Conservation (phyloP, 2,329 filamentous ascomycete species). For the Pestalotiopsis sp. region DNA sequence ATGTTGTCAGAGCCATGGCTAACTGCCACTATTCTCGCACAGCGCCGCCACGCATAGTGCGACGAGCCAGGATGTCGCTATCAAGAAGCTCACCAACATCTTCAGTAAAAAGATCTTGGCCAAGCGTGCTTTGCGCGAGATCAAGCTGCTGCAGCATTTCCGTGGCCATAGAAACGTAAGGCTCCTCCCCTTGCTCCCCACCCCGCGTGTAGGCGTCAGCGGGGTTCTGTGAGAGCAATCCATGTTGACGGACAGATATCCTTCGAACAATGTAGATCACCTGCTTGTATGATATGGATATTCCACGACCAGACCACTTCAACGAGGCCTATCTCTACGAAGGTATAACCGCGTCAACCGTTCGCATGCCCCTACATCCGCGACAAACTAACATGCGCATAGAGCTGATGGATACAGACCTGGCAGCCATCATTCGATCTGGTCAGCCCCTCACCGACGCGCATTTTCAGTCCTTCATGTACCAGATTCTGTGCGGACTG, state of each 20-base stretch:
- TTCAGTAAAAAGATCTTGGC: conserved; percentile 99
- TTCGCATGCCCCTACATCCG: conserved; percentile 22
- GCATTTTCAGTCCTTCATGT: conserved; percentile 99
- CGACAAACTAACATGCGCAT: conserved; percentile 10
- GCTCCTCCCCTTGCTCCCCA: background rate
- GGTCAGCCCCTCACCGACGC: conserved; percentile 97
- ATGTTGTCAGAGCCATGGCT: conserved; percentile 5
- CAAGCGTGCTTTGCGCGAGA: conserved; percentile 95
- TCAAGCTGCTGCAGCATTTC: conserved; percentile 98
- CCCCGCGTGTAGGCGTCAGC: background rate
- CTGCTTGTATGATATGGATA: conserved; percentile 99
- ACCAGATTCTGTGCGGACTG: conserved; percentile 97
- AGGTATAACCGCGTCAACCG: conserved; percentile 53
- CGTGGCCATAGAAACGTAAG: conserved; percentile 83
- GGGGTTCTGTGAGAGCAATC: background rate
- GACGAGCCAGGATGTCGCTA: conserved; percentile 90
- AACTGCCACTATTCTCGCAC: conserved; percentile 24
- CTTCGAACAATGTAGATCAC: conserved; percentile 71
- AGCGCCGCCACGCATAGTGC: conserved; percentile 92
- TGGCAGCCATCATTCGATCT: conserved; percentile 96
- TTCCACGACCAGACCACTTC: conserved; percentile 94
- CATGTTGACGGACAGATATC: conserved; percentile 35
- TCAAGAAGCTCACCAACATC: conserved; percentile 99
- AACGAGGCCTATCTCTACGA: conserved; percentile 99
- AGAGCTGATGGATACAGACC: conserved; percentile 99